Base-by-base conservation (phyloP, 1,284 basidiomycete species). In the Tilletia setariae region DNA sequence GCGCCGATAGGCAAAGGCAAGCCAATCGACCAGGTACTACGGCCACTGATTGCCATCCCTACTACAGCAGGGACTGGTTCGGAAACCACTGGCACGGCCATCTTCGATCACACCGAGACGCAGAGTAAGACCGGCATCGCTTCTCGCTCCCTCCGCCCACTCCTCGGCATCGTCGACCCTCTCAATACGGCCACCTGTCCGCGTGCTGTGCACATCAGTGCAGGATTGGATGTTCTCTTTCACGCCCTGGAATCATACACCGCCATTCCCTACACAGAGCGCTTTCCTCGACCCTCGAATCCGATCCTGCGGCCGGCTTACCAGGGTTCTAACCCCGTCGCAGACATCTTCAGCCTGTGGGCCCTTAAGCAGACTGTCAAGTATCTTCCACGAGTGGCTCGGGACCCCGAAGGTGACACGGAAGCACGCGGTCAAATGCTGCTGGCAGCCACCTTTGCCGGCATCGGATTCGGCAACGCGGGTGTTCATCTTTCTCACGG, bases 91-190 rank as follows among this genome's bases (percentile, higher is more conserved):
- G 95, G 95, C n/a, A 92, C 95, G 0, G 93, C 95, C 16, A 97
- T 98, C 76, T 88, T 96, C 63, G 95, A 97, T 82, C 91, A 94
- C 70, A 90, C 82, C 0, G 74, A 71, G 4, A 75, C 73, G 42
- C 72, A 89, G 16, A 95, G 96, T 87, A 98, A 98, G 86, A 97
- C 94, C 13, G 94, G 95, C 63, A 98, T 98, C 74, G 91, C 94
- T 1, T 93, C 88, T 76, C 89, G 94, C 56, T 91, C 94, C 1
- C 85, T 98, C 83, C 93, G 95, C 74, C 94, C 94, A 0, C 87
- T 90, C 6, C 85, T 98, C 25, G 94, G 95, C 42, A 91, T 94
- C 77, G 87, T 90, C 79, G 92, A 94, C 79, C 90, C 90, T 3
- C 85, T 88, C 75, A 94, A 93, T 84, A 94, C 92, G 2, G 90